phyloP scores from a whole-genome alignment of 345 rosid genomes.

The Atalantia buxifolia region DNA sequence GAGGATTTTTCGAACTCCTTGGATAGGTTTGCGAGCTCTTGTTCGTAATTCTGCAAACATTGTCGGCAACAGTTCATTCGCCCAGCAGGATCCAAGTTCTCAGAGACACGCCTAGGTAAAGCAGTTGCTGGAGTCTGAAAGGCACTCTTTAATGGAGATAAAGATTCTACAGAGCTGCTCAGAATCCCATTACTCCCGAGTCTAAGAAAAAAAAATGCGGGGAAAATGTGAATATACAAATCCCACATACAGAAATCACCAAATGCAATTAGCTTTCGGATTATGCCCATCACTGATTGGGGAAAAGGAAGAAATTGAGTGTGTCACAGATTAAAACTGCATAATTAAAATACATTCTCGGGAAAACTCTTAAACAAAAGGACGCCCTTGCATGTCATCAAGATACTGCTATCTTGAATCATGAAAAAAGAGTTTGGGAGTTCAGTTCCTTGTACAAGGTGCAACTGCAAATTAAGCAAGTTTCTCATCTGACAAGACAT shows the following conservation, averaged over 20 bases:
- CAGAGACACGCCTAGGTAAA: conserved; percentile 32
- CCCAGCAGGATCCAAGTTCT: conserved; percentile 46
- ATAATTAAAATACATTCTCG: neutral
- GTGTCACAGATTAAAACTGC: conserved; percentile 1
- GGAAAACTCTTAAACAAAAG: neutral
- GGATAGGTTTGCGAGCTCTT: conserved; percentile 49
- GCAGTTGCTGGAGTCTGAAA: conserved; percentile 31
- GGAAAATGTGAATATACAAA: neutral
- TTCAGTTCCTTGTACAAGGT: neutral
- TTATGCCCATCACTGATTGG: neutral
- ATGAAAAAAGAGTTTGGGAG: neutral
- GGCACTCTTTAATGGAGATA: conserved; percentile 50
- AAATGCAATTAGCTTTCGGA: neutral
- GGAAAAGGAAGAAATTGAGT: no score
- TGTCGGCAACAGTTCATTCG: conserved; percentile 57
- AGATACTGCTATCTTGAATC: neutral
- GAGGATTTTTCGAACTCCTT: conserved; percentile 40
- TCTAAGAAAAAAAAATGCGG: conserved; percentile 32
- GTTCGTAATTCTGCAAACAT: conserved; percentile 62
- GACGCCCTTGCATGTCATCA: neutral
- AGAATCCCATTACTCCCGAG: conserved; percentile 53
- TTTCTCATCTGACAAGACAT: conserved; percentile 1
- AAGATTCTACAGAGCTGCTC: conserved; percentile 50
- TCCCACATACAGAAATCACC: neutral
- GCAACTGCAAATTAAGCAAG: conserved; percentile 2